Conservation (phyloP, 306 rosid species). For the Psophocarpus tetragonolobus region DNA sequence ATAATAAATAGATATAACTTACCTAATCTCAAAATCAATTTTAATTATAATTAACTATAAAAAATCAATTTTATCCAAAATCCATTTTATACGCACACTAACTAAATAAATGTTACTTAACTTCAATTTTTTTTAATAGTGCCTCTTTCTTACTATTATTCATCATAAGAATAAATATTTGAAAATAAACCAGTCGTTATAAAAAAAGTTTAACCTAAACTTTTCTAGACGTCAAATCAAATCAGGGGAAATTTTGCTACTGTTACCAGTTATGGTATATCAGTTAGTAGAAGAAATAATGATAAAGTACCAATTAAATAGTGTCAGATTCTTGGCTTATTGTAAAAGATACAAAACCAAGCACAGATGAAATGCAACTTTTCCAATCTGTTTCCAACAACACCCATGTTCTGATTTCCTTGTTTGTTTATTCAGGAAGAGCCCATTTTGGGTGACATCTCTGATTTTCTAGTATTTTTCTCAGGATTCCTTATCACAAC, state of each 20-base stretch:
- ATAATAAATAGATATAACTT: too few species aligned
- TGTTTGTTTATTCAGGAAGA: constrained; percentile 36
- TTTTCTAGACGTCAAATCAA: not conserved
- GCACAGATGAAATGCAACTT: constrained; percentile 43
- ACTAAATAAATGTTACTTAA: too few species aligned
- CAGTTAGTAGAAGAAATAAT: constrained; percentile 27
- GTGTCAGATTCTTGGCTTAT: constrained; percentile 56
- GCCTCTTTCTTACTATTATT: too few species aligned
- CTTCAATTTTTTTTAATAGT: too few species aligned
- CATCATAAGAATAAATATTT: not conserved
- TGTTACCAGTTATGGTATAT: constrained; percentile 8
- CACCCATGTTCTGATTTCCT: constrained; percentile 57
- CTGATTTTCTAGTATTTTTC: constrained; percentile 23
- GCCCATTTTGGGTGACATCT: constrained; percentile 47
- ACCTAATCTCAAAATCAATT: too few species aligned
- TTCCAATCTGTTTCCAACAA: constrained; percentile 62
- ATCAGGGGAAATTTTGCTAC: not conserved
- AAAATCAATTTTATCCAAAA: too few species aligned
- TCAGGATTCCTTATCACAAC: constrained; percentile 30
- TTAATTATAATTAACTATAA: too few species aligned
- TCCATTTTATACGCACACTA: too few species aligned
- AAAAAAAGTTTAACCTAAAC: not conserved
- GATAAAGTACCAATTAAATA: constrained; percentile 37
- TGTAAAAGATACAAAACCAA: constrained; percentile 38
- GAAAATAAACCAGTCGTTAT: not conserved